phyloP scores from a whole-genome alignment of 148 eudicot species.

The Cornus controversa region DNA sequence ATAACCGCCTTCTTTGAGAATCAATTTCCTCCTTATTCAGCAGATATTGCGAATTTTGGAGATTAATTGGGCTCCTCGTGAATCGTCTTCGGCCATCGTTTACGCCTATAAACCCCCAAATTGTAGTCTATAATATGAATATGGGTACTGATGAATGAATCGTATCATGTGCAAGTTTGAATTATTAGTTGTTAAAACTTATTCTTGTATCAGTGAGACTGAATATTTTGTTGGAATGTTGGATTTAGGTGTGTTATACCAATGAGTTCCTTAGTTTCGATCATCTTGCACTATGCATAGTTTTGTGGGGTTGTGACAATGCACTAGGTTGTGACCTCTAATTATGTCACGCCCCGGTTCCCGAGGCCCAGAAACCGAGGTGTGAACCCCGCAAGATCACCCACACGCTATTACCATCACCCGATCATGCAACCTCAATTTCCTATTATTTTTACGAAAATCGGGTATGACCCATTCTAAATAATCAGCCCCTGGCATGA shows the following conservation, averaged over 20 bases:
- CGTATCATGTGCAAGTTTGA: background rate
- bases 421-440: no score
- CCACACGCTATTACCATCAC: no score
- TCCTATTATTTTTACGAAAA: no score
- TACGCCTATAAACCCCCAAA: background rate
- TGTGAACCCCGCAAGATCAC: no score
- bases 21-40: no score
- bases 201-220: background rate
- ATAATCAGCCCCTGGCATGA: no score
- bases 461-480: no score
- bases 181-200: background rate
- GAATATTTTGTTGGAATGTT: background rate
- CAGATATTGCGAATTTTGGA: background rate
- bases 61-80: background rate
- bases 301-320: no score
- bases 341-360: no score
- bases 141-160: background rate
- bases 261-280: background rate
- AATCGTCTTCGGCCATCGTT: slow-evolving; percentile 13
- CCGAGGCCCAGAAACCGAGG: no score
- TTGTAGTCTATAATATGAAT: background rate
- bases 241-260: background rate
- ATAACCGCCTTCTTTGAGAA: no score
- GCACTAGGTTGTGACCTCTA: background rate
- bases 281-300: background rate